A percentile compares a stretch with the other conserved stretches of the same genome.
Conservation (phyloP, 2,329 filamentous ascomycete genomes). For the Ophiostoma sp. region DNA sequence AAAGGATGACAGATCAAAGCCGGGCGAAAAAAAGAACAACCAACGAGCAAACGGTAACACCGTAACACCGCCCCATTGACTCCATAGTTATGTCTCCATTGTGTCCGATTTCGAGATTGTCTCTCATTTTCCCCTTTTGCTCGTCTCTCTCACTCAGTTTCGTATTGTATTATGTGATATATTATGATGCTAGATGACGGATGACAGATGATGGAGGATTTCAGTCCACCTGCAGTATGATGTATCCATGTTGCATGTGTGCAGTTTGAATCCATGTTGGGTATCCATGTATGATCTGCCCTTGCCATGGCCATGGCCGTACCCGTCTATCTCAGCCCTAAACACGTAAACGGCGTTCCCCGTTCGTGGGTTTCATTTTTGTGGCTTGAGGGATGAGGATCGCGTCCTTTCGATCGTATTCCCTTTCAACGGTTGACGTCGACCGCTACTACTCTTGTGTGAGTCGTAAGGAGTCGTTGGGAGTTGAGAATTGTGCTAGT, state of each 20-base stretch:
- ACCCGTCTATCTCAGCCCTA: no score
- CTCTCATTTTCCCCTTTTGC: background rate
- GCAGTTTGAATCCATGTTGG: background rate
- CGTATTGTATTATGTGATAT: background rate
- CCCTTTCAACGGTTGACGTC: no score
- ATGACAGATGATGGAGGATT: background rate
- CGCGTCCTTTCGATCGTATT: no score
- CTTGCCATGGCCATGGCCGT: background rate
- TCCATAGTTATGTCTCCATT: background rate
- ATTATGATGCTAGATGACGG: background rate
- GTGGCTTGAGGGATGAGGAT: no score
- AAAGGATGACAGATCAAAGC: constrained; percentile 6
- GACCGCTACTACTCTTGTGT: no score
- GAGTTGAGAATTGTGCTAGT: no score
- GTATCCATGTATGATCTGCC: background rate
- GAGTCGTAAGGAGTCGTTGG: no score
- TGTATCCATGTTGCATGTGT: background rate
- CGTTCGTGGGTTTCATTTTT: no score
- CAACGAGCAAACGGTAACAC: background rate
- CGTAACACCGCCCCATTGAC: background rate
- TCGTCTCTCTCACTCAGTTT: background rate
- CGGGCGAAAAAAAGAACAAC: background rate
- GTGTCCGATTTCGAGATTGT: background rate
- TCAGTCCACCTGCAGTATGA: background rate
- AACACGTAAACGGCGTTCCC: no score